These are phyloP conservation scores for Sugiyamaella grinbergsii DNA, from an alignment of 1,139 yeast genomes.

Conservation along the genomic window DNA sequence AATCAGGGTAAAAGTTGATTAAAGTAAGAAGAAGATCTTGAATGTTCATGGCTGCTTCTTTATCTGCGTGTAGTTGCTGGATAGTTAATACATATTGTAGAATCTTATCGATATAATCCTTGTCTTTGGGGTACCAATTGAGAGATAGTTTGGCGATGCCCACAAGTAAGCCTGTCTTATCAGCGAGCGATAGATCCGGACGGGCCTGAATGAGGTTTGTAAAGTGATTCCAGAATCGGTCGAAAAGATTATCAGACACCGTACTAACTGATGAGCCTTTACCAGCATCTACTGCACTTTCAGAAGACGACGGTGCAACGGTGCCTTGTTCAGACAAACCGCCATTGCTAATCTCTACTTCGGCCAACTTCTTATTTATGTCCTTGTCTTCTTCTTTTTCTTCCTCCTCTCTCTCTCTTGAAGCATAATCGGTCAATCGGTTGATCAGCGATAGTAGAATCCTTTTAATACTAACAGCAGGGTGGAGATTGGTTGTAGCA, in stretches of 20 bases:
- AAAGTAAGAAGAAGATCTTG: constrained; percentile 61
- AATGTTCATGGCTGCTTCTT: constrained; percentile 48
- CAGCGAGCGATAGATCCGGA: constrained; percentile 66
- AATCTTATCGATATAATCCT: constrained; percentile 61
- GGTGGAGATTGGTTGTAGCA: constrained; percentile 68
- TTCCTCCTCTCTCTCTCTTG: constrained; percentile 36
- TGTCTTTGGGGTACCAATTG: constrained; percentile 65
- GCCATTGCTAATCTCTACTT: constrained; percentile 16
- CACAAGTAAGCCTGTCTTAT: constrained; percentile 64
- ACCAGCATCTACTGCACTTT: background rate
- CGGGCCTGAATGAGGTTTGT: constrained; percentile 55
- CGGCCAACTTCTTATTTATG: constrained; percentile 17
- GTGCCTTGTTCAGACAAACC: too few species aligned
- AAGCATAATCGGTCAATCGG: constrained; percentile 64
- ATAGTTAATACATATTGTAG: constrained; percentile 56
- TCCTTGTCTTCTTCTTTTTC: constrained; percentile 18
- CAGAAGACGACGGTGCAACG: background rate
- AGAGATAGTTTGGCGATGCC: constrained; percentile 66
- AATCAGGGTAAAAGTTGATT: constrained; percentile 46
- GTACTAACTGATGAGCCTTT: background rate
- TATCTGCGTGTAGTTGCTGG: constrained; percentile 22
- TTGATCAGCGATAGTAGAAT: constrained; percentile 71
- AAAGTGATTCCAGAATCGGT: constrained; percentile 67
- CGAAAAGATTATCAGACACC: constrained; percentile 48
- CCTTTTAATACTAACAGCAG: constrained; percentile 66